Evolutionary conservation across 1,284 basidiomycete genomes (phyloP).

Genomic region (Coriolopsis trogii): DNA sequence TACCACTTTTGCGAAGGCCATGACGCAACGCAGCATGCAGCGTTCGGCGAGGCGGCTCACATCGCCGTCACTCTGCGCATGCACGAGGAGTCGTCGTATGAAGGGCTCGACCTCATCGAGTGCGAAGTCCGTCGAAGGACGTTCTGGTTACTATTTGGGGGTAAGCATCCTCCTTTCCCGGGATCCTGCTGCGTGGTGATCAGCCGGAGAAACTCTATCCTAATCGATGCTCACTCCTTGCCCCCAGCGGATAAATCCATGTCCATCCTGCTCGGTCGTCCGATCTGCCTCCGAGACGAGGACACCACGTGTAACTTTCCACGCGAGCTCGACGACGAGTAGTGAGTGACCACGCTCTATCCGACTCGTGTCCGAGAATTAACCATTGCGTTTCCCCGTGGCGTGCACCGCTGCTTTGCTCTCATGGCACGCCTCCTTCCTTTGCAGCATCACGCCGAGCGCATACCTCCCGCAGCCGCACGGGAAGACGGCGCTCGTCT

Average conservation of each 20-base stretch:
- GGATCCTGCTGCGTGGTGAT: conserved; percentile 13
- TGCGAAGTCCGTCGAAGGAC: conserved; percentile 79
- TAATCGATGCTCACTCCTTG: conserved; percentile 19
- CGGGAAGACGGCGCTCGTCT: conserved; percentile 81
- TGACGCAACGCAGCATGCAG: conserved; percentile 82
- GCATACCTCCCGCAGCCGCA: conserved; percentile 81
- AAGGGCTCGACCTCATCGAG: conserved; percentile 82
- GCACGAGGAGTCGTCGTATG: conserved; percentile 83
- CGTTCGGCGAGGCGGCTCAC: conserved; percentile 81
- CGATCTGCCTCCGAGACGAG: conserved; percentile 82
- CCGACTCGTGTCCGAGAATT: conserved; percentile 35
- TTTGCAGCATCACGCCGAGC: conserved; percentile 72
- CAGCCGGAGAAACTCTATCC: conserved; percentile 20
- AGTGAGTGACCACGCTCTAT: conserved; percentile 53
- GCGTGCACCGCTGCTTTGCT: not conserved
- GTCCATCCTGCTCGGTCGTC: conserved; percentile 78
- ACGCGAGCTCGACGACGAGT: conserved; percentile 83
- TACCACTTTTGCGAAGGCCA: conserved; percentile 89
- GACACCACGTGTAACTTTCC: conserved; percentile 87
- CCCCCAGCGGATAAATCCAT: conserved; percentile 84
- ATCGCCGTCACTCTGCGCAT: conserved; percentile 80
- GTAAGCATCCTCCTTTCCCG: conserved; percentile 42
- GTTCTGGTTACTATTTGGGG: conserved; percentile 87
- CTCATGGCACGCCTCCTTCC: conserved; percentile 12
- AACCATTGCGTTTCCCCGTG: conserved; percentile 35